Base-by-base conservation (phyloP, 2,329 filamentous ascomycete genomes). In the Trichoderma polysporum region DNA sequence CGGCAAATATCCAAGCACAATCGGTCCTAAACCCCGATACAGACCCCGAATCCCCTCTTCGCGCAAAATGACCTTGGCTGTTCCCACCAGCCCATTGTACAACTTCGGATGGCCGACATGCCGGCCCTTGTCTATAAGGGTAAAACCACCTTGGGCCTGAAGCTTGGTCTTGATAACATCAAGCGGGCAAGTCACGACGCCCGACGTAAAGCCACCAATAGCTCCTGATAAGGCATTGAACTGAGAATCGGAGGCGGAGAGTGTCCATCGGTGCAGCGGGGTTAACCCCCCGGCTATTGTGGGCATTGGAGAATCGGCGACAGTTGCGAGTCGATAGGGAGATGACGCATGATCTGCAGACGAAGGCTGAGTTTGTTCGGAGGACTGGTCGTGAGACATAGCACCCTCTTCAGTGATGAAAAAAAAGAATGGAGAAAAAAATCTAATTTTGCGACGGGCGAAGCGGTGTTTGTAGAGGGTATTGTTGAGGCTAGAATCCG, bases 81-180 rank as follows among this genome's bases (percentile, higher is more conserved):
- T 98, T 50, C 95, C 95, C 9, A 96, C 75, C 74, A 99, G 85
- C 7, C 95, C 95, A 69, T 90, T 89, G 77, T 99, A 99, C 58
- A 95, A 81, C 83, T 81, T 83, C 25, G 81, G 79, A 68, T 85
- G 83, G 31, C 81, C 82, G 31, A 81, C 82, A 76, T 82, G 82
- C 63, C 77, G 77, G 68, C 79, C 83, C 70, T 82, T 81, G 73
- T 81, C 84, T 75, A 78, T 79, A 71, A 81, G 85, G 71, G 78
- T 72, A 78, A 97, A 96, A 22, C 93, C 92, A 70, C 94, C 94
- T 78, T 98, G 95, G 17, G 94, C 94, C 78, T 99, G 95, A 68
- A 99, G 81, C 79, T 97, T 98, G 52, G 95, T 99, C 83, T 99
- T 99, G 80, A 99, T 98, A 69, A 99, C 95, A 83, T 99, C 95